Percentiles rank a stretch among this genome's conserved stretches.
These are phyloP conservation scores for Pezicula rhizophila DNA, from an alignment of 2,329 filamentous ascomycete genomes.

Conservation along the genomic window DNA sequence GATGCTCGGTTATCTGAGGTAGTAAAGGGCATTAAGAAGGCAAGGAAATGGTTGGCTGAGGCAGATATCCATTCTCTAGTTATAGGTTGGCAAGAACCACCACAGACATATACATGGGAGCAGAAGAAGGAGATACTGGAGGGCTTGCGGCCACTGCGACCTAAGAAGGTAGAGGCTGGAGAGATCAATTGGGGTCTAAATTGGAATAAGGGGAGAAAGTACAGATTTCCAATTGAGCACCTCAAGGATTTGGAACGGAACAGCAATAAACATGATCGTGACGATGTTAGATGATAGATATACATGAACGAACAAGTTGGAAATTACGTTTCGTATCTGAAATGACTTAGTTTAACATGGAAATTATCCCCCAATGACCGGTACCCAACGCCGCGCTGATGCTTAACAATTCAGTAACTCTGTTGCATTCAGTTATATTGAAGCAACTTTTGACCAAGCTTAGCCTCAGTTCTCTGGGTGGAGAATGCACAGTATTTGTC, in stretches of 20 bases:
- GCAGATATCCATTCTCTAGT: slow-evolving; percentile 18
- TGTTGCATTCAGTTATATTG: slow-evolving; percentile 2
- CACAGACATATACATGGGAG: slow-evolving; percentile 22
- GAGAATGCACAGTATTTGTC: slow-evolving; percentile 88
- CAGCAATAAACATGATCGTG: neutral
- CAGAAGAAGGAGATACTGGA: slow-evolving; percentile 21
- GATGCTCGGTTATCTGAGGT: slow-evolving; percentile 15
- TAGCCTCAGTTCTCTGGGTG: slow-evolving; percentile 54
- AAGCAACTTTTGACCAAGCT: slow-evolving; percentile 32
- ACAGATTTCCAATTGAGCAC: slow-evolving; percentile 19
- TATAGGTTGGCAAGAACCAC: slow-evolving; percentile 23
- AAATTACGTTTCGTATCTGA: neutral
- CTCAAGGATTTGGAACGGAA: slow-evolving; percentile 19
- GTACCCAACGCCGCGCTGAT: slow-evolving; percentile 28
- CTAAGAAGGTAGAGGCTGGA: slow-evolving; percentile 15
- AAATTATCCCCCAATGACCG: neutral
- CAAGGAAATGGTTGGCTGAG: slow-evolving; percentile 19
- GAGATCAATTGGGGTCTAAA: slow-evolving; percentile 24
- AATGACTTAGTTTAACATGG: neutral
- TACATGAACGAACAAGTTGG: neutral
- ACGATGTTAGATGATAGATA: neutral
- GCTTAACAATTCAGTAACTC: slow-evolving; percentile 9
- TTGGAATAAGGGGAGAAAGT: slow-evolving; percentile 22
- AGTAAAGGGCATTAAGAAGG: slow-evolving; percentile 20
- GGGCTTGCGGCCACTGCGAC: slow-evolving; percentile 15